These are phyloP conservation scores for Suillus americanus DNA, from an alignment of 768 basidiomycete genomes.

Conservation along the genomic window DNA sequence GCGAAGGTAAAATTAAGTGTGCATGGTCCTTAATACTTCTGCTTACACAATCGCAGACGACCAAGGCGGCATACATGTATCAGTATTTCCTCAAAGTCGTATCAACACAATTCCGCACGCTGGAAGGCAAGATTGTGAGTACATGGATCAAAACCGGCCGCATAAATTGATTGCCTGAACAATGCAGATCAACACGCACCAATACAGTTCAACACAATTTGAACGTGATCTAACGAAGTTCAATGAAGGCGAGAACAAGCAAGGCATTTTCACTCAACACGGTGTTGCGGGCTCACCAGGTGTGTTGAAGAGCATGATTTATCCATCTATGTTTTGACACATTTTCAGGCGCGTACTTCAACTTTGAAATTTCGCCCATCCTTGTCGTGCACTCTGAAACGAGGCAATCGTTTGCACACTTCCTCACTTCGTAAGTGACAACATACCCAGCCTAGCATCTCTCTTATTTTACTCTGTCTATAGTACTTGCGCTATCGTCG, in stretches of 20 bases:
- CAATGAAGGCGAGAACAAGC: constrained; percentile 51
- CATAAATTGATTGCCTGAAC: not conserved
- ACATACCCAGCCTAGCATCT: not conserved
- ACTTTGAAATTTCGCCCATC: constrained; percentile 97
- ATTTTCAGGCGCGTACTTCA: constrained; percentile 73
- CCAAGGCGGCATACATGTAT: constrained; percentile 89
- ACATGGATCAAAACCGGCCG: not conserved
- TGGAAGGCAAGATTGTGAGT: constrained; percentile 68
- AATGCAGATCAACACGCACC: constrained; percentile 77
- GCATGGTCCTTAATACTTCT: not conserved
- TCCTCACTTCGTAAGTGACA: constrained; percentile 87
- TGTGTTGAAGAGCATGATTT: constrained; percentile 12
- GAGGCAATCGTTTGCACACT: constrained; percentile 95
- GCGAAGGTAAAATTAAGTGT: constrained; percentile 48
- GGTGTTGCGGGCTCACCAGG: constrained; percentile 73
- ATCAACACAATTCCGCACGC: constrained; percentile 88
- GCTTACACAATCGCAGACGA: constrained; percentile 47
- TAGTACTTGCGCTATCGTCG: constrained; percentile 96
- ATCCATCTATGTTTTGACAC: constrained; percentile 2
- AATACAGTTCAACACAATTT: constrained; percentile 95
- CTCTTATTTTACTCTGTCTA: constrained; percentile 3
- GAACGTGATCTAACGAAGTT: constrained; percentile 85
- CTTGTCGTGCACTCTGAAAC: constrained; percentile 89
- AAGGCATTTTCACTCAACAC: constrained; percentile 74
- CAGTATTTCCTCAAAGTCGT: constrained; percentile 99